Base-by-base conservation (phyloP, 148 eudicot species). In the Polygonum maritimum region DNA sequence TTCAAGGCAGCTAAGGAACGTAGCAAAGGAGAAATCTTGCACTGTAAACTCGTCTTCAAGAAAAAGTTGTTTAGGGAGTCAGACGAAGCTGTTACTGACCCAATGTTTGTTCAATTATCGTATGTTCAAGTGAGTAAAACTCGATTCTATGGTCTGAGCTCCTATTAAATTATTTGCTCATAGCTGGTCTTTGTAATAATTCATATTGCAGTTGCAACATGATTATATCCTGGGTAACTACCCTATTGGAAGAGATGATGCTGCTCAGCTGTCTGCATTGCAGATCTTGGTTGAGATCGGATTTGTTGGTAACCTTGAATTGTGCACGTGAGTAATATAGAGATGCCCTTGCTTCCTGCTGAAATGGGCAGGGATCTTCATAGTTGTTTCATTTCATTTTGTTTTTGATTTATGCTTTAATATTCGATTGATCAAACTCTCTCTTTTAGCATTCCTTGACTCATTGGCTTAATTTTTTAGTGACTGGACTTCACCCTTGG, bases 181-280 rank as follows among this genome's bases (percentile, higher is more conserved):
- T 63, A 26, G 71, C 41, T 15, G 19, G 22, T 76, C 73, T 65
- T 40, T 21, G 33, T 26, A 72, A 35, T 31, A 48, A 2, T 77
- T 65, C 49, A 39, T 75, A 55, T 73, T 80, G 71, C 86, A 94
- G 98, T 75, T 91, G 76, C 99, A 96, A 92, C 98, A 96, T 83
- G 99, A 96, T 86, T 96, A 92, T 85, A 91, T 96, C 78, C 57
- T 87, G 85, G 99, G 99, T 36, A 92, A 96, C 79, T 96, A 96
- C 82, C 99, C 99, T 65, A 97, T 96, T 80, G 99, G 99, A 81
- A 92, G 88, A 82, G 98, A 91, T 80, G 99, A 96, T 82, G 92
- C 99, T 67, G 97, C 94, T 71, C 97, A 96, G 73, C 73, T 96
- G 52, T 92, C 96, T 74, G 99, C 98, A 7, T 73, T 96, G 80